Percentiles rank a stretch among this genome's conserved stretches.
Evolutionary conservation across 2,329 filamentous ascomycete species (phyloP).

Genomic region (Fusarium sp.): DNA sequence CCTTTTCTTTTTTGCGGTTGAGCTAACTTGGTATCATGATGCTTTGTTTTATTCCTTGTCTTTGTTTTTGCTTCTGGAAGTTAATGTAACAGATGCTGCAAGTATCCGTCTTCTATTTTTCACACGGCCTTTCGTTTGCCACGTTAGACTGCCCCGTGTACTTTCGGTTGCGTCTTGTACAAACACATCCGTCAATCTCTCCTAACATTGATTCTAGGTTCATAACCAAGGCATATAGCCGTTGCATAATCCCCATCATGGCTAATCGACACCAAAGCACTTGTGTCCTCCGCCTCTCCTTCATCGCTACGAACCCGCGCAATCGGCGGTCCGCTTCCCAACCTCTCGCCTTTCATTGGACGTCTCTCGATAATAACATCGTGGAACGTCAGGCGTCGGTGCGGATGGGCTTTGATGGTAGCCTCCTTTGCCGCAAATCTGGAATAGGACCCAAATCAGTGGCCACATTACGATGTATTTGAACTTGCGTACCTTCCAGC

Average conservation of each 20-base stretch:
- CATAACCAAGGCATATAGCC: conserved; percentile 71
- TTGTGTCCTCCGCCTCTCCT: conserved; percentile 55
- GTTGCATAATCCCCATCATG: conserved; percentile 88
- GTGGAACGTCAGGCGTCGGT: conserved; percentile 69
- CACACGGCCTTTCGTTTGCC: not conserved
- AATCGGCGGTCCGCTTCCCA: conserved; percentile 58
- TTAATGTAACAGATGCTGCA: not conserved
- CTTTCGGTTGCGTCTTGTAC: not conserved
- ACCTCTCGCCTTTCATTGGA: conserved; percentile 36
- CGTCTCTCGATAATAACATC: conserved; percentile 63
- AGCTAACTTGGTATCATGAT: not conserved
- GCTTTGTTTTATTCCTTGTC: conserved; percentile 11
- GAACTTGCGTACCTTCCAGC: conserved; percentile 50
- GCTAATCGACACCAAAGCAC: conserved; percentile 82
- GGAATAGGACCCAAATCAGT: conserved; percentile 12
- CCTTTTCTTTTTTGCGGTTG: not conserved
- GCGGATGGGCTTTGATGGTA: conserved; percentile 75
- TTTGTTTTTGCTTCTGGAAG: not conserved
- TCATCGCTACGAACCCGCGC: conserved; percentile 55
- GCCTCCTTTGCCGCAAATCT: conserved; percentile 82
- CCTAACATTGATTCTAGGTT: conserved; percentile 17
- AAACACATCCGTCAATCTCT: not conserved
- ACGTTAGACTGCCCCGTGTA: not conserved
- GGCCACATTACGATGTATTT: not conserved
- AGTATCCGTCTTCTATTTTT: not conserved